These are phyloP conservation scores for Fusarium sulawesiense DNA, from an alignment of 2,329 filamentous ascomycete species.

Conservation along the genomic window DNA sequence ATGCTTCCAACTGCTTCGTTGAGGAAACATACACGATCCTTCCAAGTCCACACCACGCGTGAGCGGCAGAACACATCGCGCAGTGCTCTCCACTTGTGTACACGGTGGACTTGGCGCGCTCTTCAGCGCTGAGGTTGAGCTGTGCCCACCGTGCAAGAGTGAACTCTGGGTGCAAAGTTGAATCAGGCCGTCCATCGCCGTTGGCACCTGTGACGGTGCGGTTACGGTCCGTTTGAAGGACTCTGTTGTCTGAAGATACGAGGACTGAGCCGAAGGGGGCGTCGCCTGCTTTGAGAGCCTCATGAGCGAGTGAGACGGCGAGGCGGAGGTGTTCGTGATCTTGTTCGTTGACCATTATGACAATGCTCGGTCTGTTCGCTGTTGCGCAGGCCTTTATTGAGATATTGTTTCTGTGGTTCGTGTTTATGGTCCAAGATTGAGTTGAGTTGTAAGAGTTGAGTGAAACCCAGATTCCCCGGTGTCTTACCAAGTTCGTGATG, in stretches of 20 bases:
- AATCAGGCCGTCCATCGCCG: slow-evolving; percentile 44
- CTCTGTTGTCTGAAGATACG: slow-evolving; percentile 43
- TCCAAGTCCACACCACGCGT: slow-evolving; percentile 51
- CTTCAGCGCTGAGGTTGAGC: slow-evolving; percentile 48
- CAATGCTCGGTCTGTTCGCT: background rate
- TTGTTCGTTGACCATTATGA: slow-evolving; percentile 24
- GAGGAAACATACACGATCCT: slow-evolving; percentile 51
- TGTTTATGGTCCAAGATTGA: background rate
- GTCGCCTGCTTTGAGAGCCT: slow-evolving; percentile 53
- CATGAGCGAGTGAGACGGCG: slow-evolving; percentile 49
- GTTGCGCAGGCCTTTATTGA: background rate
- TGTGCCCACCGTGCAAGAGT: slow-evolving; percentile 54
- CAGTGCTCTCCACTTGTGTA: slow-evolving; percentile 55
- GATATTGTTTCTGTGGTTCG: background rate
- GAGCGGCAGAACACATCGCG: slow-evolving; percentile 53
- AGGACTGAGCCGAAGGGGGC: slow-evolving; percentile 54
- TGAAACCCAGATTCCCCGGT: background rate
- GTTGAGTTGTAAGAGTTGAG: background rate
- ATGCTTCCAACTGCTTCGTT: slow-evolving; percentile 45
- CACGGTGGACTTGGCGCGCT: slow-evolving; percentile 54
- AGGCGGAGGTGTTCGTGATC: slow-evolving; percentile 31
- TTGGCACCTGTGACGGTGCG: slow-evolving; percentile 48
- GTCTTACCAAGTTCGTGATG: slow-evolving; percentile 23
- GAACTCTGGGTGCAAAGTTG: slow-evolving; percentile 53
- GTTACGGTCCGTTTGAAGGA: slow-evolving; percentile 51